Evolutionary conservation across 2,329 filamentous ascomycete genomes (phyloP).

Genomic region (Colletotrichum truncatum): DNA sequence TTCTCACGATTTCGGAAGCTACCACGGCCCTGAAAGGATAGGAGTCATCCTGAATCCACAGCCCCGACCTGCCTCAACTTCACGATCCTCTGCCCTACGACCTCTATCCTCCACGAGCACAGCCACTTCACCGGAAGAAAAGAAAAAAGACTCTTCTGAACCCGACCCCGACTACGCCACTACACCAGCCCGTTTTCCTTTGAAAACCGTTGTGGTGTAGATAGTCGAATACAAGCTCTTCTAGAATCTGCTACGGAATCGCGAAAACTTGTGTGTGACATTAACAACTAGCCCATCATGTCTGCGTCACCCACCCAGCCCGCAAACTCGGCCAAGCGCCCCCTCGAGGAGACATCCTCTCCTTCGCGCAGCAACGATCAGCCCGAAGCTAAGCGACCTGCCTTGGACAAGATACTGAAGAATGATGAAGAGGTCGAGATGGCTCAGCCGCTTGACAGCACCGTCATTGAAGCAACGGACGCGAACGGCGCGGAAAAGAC

Average conservation of each 20-base stretch:
- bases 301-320: constrained; percentile 75
- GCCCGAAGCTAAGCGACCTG: constrained; percentile 95
- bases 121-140: constrained; percentile 31
- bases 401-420: constrained; percentile 90
- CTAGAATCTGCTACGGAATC: constrained; percentile 56
- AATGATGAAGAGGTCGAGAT: constrained; percentile 66
- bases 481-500: constrained; percentile 59
- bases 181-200: constrained; percentile 95
- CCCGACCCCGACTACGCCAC: constrained; percentile 60
- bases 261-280: constrained; percentile 31
- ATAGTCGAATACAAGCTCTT: constrained; percentile 62
- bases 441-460: constrained; percentile 47
- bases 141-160: constrained; percentile 39
- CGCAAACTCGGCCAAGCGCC: constrained; percentile 84
- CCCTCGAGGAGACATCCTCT: constrained; percentile 95
- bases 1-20: constrained; percentile 31
- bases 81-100: constrained; percentile 30
- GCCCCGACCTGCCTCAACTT: constrained; percentile 26
- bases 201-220: constrained; percentile 84
- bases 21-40: constrained; percentile 28
- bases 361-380: constrained; percentile 91
- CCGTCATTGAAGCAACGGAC: constrained; percentile 50
- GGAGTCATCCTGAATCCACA: constrained; percentile 29
- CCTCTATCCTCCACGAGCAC: constrained; percentile 32
- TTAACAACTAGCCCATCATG: constrained; percentile 57